Evolutionary conservation across 768 basidiomycete genomes (phyloP), one percentile per base, ranked within the genome.

Genomic region (Tricholoma terreum): DNA sequence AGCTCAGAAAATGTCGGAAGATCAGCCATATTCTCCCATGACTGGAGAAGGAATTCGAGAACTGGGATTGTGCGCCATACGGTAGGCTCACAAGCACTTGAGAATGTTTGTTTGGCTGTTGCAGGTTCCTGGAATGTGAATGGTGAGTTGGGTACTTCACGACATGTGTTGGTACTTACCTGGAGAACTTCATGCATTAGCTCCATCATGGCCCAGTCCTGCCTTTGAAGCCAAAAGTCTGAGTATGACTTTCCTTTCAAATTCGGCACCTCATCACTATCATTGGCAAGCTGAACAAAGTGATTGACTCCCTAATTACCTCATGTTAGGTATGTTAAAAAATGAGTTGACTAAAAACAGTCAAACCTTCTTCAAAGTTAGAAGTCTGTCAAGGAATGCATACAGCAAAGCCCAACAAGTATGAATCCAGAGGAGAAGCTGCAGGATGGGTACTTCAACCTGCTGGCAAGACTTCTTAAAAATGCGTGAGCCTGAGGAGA

Each of bases 61-160:
- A 62, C 56, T 14, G 52, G 61, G 42, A 63, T 63, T 6, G 61
- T 63, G 43, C 38, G 21, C 61, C 60, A 63, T 19, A 58, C 53
- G 10, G 61, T 50, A 35, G 61, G 61, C 11, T 62, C 38, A 17
- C 11, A 22, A 38, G 61, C 40, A 45, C 61, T 55, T 0, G 35
- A 63, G 50, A 63, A 62, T 19, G 57, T 53, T 34, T 63, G 57
- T 55, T 59, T 55, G 12, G 61, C 56, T 15, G 55, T 58, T 17
- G 61, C 57, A 33, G 61, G 61, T 55, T 63, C 61, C 61, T 63
- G 43, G 12, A 24, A 40, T 46, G 33, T 11, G 42, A 34, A 34
- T 36, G 24, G 22, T 14, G 21, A 24, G 43, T 46, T 54, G 30
- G 12, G 33, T 38, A 52, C 35, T 33, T 38, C 33, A 40, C 36